A percentile compares a stretch with the other conserved stretches of the same genome.
Conservation (phyloP, 257 asterid genomes). For the Echium plantagineum region DNA sequence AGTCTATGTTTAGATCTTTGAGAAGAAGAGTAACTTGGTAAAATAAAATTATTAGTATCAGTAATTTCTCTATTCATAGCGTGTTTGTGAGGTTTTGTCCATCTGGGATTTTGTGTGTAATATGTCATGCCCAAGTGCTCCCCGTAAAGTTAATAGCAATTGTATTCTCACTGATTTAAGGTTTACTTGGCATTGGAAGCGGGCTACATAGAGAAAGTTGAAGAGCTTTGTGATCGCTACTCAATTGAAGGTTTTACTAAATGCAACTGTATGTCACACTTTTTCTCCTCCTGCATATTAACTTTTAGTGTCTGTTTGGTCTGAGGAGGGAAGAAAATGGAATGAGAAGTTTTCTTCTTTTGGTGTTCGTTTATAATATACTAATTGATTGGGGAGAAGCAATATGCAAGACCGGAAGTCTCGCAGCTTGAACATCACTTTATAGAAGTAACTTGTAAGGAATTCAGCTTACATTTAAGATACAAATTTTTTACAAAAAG, state of each 20-base stretch:
- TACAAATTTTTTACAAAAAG: too few species aligned
- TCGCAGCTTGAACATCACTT: too few species aligned
- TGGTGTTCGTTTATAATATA: background rate
- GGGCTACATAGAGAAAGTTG: conserved; percentile 84
- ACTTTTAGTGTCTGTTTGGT: background rate
- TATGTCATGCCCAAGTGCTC: background rate
- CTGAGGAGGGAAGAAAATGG: background rate
- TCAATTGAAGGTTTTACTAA: conserved; percentile 63
- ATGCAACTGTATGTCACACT: conserved; percentile 45
- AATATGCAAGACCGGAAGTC: too few species aligned
- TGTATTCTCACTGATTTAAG: conserved; percentile 23
- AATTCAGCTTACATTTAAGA: too few species aligned
- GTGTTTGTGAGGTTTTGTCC: background rate
- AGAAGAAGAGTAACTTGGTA: too few species aligned
- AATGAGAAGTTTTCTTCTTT: background rate
- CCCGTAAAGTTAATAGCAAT: background rate
- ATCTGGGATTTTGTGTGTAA: background rate
- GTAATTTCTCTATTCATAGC: too few species aligned
- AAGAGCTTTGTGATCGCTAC: conserved; percentile 78
- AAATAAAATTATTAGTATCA: too few species aligned
- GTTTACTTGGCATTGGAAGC: conserved; percentile 98
- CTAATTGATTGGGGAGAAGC: too few species aligned
- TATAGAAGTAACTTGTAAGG: too few species aligned
- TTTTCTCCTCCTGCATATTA: conserved; percentile 1
- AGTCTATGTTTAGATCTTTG: too few species aligned